Percentiles rank a stretch among this genome's conserved stretches.
Conservation (phyloP, 257 asterid genomes). For the Linaria vulgaris region DNA sequence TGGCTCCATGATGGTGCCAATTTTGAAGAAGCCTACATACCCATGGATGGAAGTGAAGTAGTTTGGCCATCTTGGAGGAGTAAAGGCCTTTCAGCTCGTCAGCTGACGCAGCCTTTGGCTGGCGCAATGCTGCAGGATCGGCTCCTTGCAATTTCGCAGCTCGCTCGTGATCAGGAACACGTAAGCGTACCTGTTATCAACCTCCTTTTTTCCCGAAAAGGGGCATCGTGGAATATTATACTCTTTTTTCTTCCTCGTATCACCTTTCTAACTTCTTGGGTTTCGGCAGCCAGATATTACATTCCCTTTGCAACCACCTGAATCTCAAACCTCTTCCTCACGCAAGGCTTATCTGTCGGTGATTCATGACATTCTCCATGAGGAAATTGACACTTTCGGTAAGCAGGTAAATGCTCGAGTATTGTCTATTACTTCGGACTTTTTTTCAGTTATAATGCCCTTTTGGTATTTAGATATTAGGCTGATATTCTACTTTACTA, state of each 20-base stretch:
- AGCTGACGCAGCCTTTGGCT: constrained; percentile 84
- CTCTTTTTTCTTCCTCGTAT: constrained; percentile 12
- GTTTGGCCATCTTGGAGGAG: constrained; percentile 99
- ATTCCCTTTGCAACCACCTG: constrained; percentile 90
- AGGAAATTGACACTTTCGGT: constrained; percentile 83
- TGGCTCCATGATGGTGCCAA: constrained; percentile 92
- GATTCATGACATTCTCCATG: constrained; percentile 74
- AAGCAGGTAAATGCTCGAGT: constrained; percentile 63
- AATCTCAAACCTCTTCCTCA: constrained; percentile 48
- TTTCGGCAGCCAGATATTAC: constrained; percentile 88
- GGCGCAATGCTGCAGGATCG: constrained; percentile 95
- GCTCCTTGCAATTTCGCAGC: constrained; percentile 87
- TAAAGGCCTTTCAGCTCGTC: constrained; percentile 76
- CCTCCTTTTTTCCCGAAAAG: constrained; percentile 12
- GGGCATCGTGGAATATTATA: not conserved
- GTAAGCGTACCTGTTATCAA: constrained; percentile 38
- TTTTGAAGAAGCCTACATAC: constrained; percentile 82
- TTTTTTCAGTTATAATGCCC: constrained; percentile 21
- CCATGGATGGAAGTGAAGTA: constrained; percentile 86
- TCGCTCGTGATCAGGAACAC: constrained; percentile 96
- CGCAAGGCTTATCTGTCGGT: constrained; percentile 55
- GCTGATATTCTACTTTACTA: constrained; percentile 13
- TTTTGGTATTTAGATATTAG: constrained; percentile 8
- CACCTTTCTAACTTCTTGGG: constrained; percentile 27
- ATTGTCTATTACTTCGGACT: constrained; percentile 8